Evolutionary conservation across 345 rosid genomes (phyloP).

Genomic region (Gossypium stocksii): DNA sequence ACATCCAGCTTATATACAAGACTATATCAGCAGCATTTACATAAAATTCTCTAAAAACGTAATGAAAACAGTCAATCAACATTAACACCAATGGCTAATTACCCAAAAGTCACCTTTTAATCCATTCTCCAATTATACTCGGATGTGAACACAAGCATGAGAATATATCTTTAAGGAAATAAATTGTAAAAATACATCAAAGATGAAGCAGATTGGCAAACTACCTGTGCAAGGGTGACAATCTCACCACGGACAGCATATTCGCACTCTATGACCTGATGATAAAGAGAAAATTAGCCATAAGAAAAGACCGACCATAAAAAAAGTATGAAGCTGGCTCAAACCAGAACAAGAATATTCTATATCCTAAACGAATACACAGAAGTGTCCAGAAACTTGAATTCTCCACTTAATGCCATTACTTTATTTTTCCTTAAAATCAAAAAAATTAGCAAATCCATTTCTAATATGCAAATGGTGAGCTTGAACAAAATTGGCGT

Average conservation of each 20-base stretch:
- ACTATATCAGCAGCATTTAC: background rate
- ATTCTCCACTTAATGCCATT: background rate
- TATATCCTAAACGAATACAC: background rate
- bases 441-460: background rate
- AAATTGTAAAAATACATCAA: background rate
- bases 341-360: background rate
- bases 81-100: background rate
- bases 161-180: background rate
- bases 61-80: background rate
- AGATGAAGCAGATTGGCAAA: background rate
- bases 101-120: slow-evolving; percentile 7
- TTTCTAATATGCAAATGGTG: background rate
- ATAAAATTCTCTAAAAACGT: background rate
- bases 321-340: slow-evolving; percentile 7
- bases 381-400: background rate
- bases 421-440: background rate
- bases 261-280: slow-evolving; percentile 74
- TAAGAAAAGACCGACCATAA: background rate
- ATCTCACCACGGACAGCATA: slow-evolving; percentile 99
- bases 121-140: background rate
- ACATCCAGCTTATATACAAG: slow-evolving; percentile 11
- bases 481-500: background rate
- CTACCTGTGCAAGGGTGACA: slow-evolving; percentile 88
- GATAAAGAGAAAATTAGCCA: background rate
- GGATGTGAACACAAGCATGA: background rate